Percentiles rank a stretch among this genome's conserved stretches.
These are phyloP conservation scores for Aspergillus baeticus DNA, from an alignment of 495 filamentous ascomycete species.

Conservation along the genomic window DNA sequence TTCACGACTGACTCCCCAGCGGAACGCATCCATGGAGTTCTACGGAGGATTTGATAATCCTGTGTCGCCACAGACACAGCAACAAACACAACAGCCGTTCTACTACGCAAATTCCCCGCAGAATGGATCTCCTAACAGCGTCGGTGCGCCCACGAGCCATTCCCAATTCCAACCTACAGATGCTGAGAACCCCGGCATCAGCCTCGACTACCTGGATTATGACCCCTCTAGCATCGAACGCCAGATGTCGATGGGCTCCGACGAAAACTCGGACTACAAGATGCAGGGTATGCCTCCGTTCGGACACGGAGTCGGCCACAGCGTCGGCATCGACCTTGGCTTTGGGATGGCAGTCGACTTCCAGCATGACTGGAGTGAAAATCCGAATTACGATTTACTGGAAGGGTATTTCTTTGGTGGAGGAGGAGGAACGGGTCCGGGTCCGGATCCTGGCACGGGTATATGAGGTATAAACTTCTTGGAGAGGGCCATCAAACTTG, in stretches of 20 bases:
- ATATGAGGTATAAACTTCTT: not conserved
- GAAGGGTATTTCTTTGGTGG: conserved; percentile 91
- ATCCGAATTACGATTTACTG: conserved; percentile 77
- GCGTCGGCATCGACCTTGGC: conserved; percentile 64
- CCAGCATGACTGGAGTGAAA: conserved; percentile 79
- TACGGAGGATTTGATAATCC: conserved; percentile 37
- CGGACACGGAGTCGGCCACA: conserved; percentile 38
- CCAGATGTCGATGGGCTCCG: conserved; percentile 26
- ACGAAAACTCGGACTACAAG: conserved; percentile 32
- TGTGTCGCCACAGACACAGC: conserved; percentile 29
- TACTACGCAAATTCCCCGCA: conserved; percentile 43
- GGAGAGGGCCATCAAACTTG: no score
- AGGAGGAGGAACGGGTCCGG: conserved; percentile 33
- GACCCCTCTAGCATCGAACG: conserved; percentile 28
- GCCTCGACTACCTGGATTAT: conserved; percentile 44
- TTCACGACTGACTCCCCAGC: conserved; percentile 28
- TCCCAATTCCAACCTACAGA: conserved; percentile 23
- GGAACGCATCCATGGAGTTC: conserved; percentile 40
- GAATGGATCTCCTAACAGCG: conserved; percentile 36
- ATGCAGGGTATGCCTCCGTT: conserved; percentile 28
- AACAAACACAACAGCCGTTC: conserved; percentile 37
- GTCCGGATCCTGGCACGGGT: conserved; percentile 14
- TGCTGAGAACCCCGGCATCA: conserved; percentile 31
- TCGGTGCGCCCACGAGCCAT: conserved; percentile 21
- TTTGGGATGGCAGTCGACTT: conserved; percentile 72